These are phyloP conservation scores for Gyromitra esculenta DNA, from an alignment of 2,329 filamentous ascomycete species.

Conservation along the genomic window DNA sequence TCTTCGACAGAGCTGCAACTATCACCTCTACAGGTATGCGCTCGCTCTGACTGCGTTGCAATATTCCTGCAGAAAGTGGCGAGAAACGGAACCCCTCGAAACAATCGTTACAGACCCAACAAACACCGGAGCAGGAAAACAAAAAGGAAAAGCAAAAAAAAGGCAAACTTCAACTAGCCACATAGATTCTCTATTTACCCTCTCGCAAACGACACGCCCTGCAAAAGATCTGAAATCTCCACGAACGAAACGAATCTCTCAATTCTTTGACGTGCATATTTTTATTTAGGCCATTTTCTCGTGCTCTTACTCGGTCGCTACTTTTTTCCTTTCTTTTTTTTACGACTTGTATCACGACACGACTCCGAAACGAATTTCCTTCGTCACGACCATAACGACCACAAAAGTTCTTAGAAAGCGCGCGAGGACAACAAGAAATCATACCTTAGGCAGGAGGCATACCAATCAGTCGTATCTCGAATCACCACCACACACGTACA, in stretches of 20 bases:
- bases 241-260: conserved; percentile 54
- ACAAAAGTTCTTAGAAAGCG: conserved; percentile 45
- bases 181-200: conserved; percentile 33
- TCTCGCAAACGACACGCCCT: conserved; percentile 44
- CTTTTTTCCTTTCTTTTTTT: conserved; percentile 53
- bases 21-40: conserved; percentile 47
- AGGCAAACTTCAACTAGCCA: conserved; percentile 27
- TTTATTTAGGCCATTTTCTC: conserved; percentile 41
- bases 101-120: conserved; percentile 43
- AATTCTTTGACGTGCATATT: conserved; percentile 53
- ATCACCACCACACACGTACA: conserved; percentile 52
- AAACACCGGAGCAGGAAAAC: conserved; percentile 39
- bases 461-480: conserved; percentile 52
- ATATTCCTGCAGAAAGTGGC: conserved; percentile 46
- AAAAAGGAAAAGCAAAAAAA: conserved; percentile 39
- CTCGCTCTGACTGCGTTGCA: conserved; percentile 49
- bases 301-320: conserved; percentile 41
- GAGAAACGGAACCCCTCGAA: conserved; percentile 39
- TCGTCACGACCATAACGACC: conserved; percentile 49
- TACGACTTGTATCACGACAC: conserved; percentile 52
- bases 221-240: conserved; percentile 30
- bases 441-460: conserved; percentile 39
- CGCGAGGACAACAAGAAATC: conserved; percentile 39
- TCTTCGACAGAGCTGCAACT: conserved; percentile 46
- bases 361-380: conserved; percentile 53